Evolutionary conservation across 2,329 filamentous ascomycete species (phyloP), one percentile per base, ranked within the genome.

Genomic region (Aspergillus hiratsukae): DNA sequence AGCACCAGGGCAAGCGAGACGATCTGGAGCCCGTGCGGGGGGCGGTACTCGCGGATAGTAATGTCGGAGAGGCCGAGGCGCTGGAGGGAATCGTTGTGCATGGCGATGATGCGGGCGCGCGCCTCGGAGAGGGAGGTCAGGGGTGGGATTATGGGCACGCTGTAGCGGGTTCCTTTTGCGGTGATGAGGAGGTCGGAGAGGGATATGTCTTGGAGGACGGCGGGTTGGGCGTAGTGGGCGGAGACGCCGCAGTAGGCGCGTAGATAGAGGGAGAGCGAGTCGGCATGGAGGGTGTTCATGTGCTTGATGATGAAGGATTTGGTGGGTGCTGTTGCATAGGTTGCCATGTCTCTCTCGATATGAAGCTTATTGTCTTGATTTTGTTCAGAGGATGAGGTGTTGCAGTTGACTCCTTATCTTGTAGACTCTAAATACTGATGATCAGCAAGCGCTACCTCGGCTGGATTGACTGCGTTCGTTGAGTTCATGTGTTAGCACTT

Each of bases 251-350:
- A 80, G 77, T 86, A 91, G 72, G 91, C 83, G 61, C 86, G 86
- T n/a, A 95, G 83, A 74, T 92, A 96, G 69, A 88, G 82, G 56
- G 83, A 77, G 51, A 96, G 84, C 56, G 90, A 90, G 64, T 84
- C 81, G 52, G 81, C 78, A 76, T 96, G 93, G 73, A 93, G 88
- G 46, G 79, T 78, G 76, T 97, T 96, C 90, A 97, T 94, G 78
- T 97, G 92, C 35, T 80, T 80, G 68, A 93, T 83, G 72, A 91
- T 87, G 57, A 86, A 84, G 56, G 78, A 66, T 68, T 85, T 68
- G 52, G 46, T 59, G 52, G 54, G 48, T 19, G 50, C 40, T 54
- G 57, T 53, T 29, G 28, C 56, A 23, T 14, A 9, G 31, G 11
- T 21, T n/a, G 29, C 23, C 28, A 23, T 43, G 21, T 46, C 41